phyloP scores from a whole-genome alignment of 2,329 filamentous ascomycete species.

The Neonectria neomacrospora region DNA sequence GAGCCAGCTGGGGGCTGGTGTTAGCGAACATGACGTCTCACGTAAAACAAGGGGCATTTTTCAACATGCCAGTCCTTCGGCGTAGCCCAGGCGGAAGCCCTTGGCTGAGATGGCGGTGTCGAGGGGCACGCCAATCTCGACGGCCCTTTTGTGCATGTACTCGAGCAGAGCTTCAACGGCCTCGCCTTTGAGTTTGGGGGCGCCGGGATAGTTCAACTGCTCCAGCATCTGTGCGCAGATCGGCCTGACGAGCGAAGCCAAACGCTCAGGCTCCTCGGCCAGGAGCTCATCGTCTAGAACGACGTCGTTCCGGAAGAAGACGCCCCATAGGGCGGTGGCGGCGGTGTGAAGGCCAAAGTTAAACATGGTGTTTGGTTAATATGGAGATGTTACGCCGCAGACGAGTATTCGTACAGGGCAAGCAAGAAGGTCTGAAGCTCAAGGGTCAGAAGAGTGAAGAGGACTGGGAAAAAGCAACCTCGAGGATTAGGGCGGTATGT shows the following conservation, averaged over 20 bases:
- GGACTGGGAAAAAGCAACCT: conserved; percentile 11
- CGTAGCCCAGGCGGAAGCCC: conserved; percentile 16
- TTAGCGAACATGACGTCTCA: background rate
- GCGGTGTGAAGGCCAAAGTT: background rate
- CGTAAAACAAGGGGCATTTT: background rate
- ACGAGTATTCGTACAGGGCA: background rate
- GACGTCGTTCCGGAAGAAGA: conserved; percentile 9
- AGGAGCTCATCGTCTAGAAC: conserved; percentile 11
- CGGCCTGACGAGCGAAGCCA: conserved; percentile 6
- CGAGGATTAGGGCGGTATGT: conserved; percentile 8
- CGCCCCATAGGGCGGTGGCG: conserved; percentile 1
- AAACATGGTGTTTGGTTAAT: background rate
- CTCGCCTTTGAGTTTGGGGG: conserved; percentile 15
- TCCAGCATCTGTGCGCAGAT: conserved; percentile 18
- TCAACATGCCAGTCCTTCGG: conserved; percentile 12
- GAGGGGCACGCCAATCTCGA: conserved; percentile 18
- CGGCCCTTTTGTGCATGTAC: conserved; percentile 16
- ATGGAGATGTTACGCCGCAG: background rate
- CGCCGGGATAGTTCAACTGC: conserved; percentile 9
- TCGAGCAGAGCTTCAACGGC: conserved; percentile 17
- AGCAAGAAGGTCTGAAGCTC: background rate
- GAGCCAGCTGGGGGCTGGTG: conserved; percentile 8
- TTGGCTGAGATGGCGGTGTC: conserved; percentile 13
- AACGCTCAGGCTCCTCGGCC: conserved; percentile 4
- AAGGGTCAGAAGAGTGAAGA: conserved; percentile 4